Conservation (phyloP, 202 grass and related monocot genomes). For the Setaria viridis region DNA sequence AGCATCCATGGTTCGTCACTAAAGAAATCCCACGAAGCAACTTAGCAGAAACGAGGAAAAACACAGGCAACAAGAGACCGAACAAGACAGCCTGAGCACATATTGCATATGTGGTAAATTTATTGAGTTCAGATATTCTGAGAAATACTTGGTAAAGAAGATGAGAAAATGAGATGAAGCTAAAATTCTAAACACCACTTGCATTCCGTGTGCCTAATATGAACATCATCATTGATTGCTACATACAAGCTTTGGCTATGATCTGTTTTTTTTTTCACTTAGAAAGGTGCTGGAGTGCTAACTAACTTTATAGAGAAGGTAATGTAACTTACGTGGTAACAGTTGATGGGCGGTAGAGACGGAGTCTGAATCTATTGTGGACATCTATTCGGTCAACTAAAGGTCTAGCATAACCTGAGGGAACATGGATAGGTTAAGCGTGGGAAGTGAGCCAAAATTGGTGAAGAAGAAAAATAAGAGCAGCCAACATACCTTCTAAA, state of each 20-base stretch:
- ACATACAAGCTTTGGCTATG: not conserved
- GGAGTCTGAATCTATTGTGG: constrained; percentile 78
- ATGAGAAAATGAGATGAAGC: not conserved
- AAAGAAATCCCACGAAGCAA: not conserved
- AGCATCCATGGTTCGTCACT: not conserved
- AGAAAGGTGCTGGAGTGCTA: constrained; percentile 12
- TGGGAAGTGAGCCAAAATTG: not conserved
- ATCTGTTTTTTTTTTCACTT: not conserved
- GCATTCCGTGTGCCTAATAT: not conserved
- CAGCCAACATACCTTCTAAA: constrained; percentile 79
- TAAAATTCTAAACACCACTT: not conserved
- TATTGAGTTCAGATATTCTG: not conserved
- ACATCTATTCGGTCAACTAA: constrained; percentile 96
- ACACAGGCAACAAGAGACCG: not conserved
- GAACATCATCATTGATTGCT: not conserved
- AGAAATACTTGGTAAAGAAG: constrained; percentile 2
- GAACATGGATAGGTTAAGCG: constrained; percentile 30
- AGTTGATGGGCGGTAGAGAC: constrained; percentile 91
- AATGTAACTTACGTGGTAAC: constrained; percentile 83
- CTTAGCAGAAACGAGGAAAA: not conserved
- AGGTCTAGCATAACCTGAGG: constrained; percentile 94
- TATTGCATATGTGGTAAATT: not conserved
- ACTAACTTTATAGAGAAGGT: constrained; percentile 29
- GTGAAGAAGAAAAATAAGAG: constrained; percentile 32
- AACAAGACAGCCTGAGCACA: not conserved